Evolutionary conservation across 768 basidiomycete species (phyloP).

Genomic region (Strobilomyces confusus): DNA sequence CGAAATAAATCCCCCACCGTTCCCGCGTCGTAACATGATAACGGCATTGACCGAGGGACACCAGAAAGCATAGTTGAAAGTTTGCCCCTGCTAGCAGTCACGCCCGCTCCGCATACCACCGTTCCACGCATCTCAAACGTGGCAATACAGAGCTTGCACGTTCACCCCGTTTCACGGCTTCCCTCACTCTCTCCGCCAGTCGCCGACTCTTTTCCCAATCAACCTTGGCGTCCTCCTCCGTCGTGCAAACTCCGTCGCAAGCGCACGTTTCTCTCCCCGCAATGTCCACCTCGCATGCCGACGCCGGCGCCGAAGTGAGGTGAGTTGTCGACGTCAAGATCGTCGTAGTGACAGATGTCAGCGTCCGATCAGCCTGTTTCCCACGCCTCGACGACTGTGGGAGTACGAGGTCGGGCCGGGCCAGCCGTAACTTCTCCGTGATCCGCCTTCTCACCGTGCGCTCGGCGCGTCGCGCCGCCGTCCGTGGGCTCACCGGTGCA

Average conservation of each 20-base stretch:
- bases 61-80: no score
- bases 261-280: no score
- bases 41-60: no score
- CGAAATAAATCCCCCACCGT: not conserved
- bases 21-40: no score
- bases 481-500: conserved; percentile 14
- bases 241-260: not conserved
- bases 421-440: conserved; percentile 40
- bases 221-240: conserved; percentile 13
- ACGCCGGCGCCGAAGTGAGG: not conserved
- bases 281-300: not conserved
- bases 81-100: not conserved
- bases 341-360: not conserved
- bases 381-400: conserved; percentile 23
- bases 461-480: conserved; percentile 14
- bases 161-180: conserved; percentile 18
- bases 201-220: conserved; percentile 27
- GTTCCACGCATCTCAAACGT: conserved; percentile 22
- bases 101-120: conserved; percentile 8
- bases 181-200: conserved; percentile 21
- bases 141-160: conserved; percentile 25
- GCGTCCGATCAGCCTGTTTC: conserved; percentile 2
- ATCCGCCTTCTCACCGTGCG: conserved; percentile 21
- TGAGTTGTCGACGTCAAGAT: not conserved
- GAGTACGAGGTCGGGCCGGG: conserved; percentile 40